Evolutionary conservation across 2,329 filamentous ascomycete species (phyloP).

Genomic region (Aspergillus proliferans): DNA sequence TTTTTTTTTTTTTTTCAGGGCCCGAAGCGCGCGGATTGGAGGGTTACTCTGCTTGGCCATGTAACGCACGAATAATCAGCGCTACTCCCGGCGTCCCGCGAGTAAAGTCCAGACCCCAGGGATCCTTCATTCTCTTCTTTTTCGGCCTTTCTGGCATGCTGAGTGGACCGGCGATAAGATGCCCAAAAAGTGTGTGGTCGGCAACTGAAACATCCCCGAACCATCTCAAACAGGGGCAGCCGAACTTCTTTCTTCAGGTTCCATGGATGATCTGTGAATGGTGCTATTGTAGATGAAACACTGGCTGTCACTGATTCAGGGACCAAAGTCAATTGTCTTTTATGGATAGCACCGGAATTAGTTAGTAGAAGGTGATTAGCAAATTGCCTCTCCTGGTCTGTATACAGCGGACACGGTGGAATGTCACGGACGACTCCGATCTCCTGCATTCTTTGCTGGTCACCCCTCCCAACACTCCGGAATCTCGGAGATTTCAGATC

Average conservation of each 20-base stretch:
- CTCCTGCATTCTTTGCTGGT: not conserved
- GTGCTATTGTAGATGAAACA: not conserved
- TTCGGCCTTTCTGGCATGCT: conserved; percentile 6
- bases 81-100: no score
- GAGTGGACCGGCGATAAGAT: conserved; percentile 8
- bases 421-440: not conserved
- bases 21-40: not conserved
- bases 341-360: no score
- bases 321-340: not conserved
- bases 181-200: not conserved
- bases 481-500: no score
- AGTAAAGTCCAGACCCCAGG: not conserved
- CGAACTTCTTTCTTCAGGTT: not conserved
- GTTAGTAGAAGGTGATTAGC: no score
- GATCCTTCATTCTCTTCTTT: conserved; percentile 11
- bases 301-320: not conserved
- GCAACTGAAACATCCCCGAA: not conserved
- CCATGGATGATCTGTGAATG: not conserved
- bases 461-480: not conserved
- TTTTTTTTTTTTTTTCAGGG: no score
- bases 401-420: not conserved
- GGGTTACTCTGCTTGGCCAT: not conserved
- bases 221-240: not conserved
- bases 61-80: not conserved
- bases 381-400: not conserved